Evolutionary conservation across 306 rosid species (phyloP).

Genomic region (Cucurbita moschata): DNA sequence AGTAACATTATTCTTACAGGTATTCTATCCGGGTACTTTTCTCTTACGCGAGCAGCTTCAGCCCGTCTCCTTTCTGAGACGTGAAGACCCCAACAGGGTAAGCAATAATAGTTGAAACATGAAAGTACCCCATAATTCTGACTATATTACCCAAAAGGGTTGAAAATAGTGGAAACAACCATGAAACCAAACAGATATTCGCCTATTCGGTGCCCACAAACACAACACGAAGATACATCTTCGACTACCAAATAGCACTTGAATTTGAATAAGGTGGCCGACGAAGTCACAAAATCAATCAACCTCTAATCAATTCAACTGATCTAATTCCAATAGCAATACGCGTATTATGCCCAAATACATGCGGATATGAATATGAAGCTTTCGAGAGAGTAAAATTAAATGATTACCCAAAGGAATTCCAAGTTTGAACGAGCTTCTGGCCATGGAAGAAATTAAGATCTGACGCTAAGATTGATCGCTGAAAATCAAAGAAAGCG

Average conservation of each 20-base stretch:
- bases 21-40: conserved; percentile 77
- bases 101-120: conserved; percentile 1
- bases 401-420: conserved; percentile 44
- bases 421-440: conserved; percentile 57
- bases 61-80: conserved; percentile 48
- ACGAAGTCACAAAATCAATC: not conserved
- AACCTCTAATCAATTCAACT: not conserved
- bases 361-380: not conserved
- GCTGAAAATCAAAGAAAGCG: conserved; percentile 21
- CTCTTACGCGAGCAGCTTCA: conserved; percentile 59
- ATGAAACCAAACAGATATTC: not conserved
- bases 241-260: no score
- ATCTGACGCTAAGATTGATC: conserved; percentile 1
- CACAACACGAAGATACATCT: not conserved
- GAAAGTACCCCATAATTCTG: not conserved
- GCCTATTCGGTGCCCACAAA: not conserved
- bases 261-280: not conserved
- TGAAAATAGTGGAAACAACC: not conserved
- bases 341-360: not conserved
- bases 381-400: not conserved
- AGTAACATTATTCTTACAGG: conserved; percentile 43
- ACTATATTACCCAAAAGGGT: not conserved
- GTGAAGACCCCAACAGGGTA: not conserved
- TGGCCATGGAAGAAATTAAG: conserved; percentile 41
- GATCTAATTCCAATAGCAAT: not conserved